Percentiles rank a stretch among this genome's conserved stretches.
Evolutionary conservation across 352 stramenopile species (phyloP).

Genomic region (Phytophthora sansomeana): DNA sequence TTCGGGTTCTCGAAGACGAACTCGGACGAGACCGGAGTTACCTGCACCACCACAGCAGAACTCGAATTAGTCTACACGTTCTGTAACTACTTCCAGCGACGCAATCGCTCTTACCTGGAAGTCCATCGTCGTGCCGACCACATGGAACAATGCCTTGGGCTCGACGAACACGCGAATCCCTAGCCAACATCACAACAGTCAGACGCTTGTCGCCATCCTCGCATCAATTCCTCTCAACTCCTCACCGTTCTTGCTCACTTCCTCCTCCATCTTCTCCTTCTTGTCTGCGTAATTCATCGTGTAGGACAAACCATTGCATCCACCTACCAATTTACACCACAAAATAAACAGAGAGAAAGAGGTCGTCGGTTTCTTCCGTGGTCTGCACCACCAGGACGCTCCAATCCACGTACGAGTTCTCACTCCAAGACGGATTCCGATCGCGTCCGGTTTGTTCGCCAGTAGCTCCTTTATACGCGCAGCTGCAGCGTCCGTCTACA

Average conservation of each 20-base stretch:
- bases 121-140: conserved; percentile 99
- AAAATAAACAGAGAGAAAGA: not conserved
- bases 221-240: not conserved
- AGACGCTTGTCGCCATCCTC: conserved; percentile 10
- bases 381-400: conserved; percentile 10
- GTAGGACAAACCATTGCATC: conserved; percentile 99
- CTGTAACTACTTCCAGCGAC: not conserved
- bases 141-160: conserved; percentile 98
- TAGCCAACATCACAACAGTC: conserved; percentile 25
- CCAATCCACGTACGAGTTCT: conserved; percentile 80
- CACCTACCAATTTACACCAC: conserved; percentile 60
- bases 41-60: conserved; percentile 50
- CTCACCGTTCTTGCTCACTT: conserved; percentile 91
- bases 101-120: conserved; percentile 71
- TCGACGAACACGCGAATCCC: conserved; percentile 98
- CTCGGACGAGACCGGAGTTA: conserved; percentile 96
- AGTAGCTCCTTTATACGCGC: conserved; percentile 90
- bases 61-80: not conserved
- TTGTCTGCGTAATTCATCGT: conserved; percentile 99
- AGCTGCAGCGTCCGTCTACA: conserved; percentile 88
- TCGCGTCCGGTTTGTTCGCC: conserved; percentile 82
- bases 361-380: conserved; percentile 2
- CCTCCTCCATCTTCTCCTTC: conserved; percentile 94
- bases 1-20: conserved; percentile 99
- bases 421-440: conserved; percentile 97